Base-by-base conservation (phyloP, 1,284 basidiomycete species). In the Heterobasidion occidentale region DNA sequence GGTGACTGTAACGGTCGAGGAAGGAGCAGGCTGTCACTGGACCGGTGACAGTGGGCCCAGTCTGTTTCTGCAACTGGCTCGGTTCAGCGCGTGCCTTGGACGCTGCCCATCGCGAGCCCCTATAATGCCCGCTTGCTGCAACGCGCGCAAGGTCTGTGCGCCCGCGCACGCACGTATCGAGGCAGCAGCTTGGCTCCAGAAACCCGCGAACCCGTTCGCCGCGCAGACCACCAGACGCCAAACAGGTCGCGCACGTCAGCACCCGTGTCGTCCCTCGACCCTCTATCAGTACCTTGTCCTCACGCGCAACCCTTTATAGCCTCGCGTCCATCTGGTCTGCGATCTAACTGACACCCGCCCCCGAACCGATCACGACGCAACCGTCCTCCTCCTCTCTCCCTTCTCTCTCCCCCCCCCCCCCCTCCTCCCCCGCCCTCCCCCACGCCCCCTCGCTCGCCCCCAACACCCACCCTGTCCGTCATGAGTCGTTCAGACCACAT, bases 351-450 rank as follows among this genome's bases (percentile, higher is more conserved):
- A 53, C 36, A 53, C 53, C 53, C 47, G 53, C 20, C 9, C 53
- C 47, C 59, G 51, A 52, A 54, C 56, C 60, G 58, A 57, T 61
- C 59, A 60, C 60, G 53, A 59, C 60, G 59, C 60, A 27, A 61
- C 51, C 57, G 49, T 48, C 53, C 59, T 61, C 35, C 51, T 52
- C 36, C 51, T 36, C 34, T 14, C 36, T 42, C 36, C 38, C 33
- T 38, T 20, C 38, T 27, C 52, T 55, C 51, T 19, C 52, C 54
- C 54, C 47, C 58, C 44, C 51, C 38, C 50, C n/a, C 45, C 51
- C 54, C 53, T 52, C 53, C 56, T 50, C 27, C 49, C 55, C 52
- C 53, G 52, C 53, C 53, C 49, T 48, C 48, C 53, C 46, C 45
- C 33, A 15, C 33, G 27, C 55, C 54, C 52, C 34, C 42, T 53